Evolutionary conservation across 331 rosid species (phyloP).

Genomic region (Prunus yedoensis): DNA sequence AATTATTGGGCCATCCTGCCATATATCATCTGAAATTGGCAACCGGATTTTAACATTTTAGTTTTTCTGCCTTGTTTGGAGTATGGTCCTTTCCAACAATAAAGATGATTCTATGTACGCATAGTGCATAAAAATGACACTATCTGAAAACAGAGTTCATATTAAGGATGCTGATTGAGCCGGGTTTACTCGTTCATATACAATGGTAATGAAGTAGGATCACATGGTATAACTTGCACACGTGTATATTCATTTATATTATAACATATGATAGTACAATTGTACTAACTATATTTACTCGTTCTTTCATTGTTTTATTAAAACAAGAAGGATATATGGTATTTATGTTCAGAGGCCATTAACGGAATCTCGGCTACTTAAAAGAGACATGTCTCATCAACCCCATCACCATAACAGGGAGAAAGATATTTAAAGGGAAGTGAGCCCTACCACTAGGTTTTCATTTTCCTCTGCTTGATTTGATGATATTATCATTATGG

Average conservation of each 20-base stretch:
- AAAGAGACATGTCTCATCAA: slow-evolving; percentile 43
- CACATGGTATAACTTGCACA: no score
- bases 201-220: no score
- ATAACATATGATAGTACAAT: no score
- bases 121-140: neutral
- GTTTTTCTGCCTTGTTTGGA: neutral
- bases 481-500: slow-evolving; percentile 11
- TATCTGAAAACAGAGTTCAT: neutral
- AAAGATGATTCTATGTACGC: neutral
- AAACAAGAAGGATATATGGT: no score
- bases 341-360: neutral
- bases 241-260: no score
- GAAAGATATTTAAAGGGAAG: slow-evolving; percentile 26
- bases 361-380: slow-evolving; percentile 28
- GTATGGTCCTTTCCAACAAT: neutral
- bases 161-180: neutral
- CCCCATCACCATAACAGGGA: slow-evolving; percentile 38
- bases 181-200: no score
- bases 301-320: no score
- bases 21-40: neutral
- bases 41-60: neutral
- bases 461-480: slow-evolving; percentile 4
- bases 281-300: no score
- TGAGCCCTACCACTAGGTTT: slow-evolving; percentile 41
- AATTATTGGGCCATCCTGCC: neutral